A percentile compares a stretch with the other conserved stretches of the same genome.
Evolutionary conservation across 768 basidiomycete species (phyloP).

Genomic region (Filobasidium floriforme): DNA sequence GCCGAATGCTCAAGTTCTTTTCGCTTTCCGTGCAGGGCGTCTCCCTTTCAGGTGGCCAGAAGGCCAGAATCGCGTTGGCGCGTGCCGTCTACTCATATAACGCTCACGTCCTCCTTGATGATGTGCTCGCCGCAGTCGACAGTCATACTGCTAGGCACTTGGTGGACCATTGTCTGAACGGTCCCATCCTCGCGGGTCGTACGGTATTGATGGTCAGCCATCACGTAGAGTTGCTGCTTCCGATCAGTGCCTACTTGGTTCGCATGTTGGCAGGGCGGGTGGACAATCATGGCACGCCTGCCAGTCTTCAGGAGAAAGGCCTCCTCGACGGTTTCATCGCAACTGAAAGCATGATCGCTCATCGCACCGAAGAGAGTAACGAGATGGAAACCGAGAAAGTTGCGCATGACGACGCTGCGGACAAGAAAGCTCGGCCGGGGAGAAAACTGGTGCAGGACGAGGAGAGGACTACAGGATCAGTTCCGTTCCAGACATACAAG

Average conservation of each 20-base stretch:
- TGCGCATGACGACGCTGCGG: slow-evolving; percentile 19
- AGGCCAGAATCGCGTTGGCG: slow-evolving; percentile 69
- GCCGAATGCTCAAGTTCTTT: neutral
- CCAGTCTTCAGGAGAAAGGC: slow-evolving; percentile 58
- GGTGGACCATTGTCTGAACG: slow-evolving; percentile 51
- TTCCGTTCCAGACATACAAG: slow-evolving; percentile 64
- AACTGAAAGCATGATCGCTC: slow-evolving; percentile 47
- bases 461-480: slow-evolving; percentile 68
- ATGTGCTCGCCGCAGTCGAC: slow-evolving; percentile 67
- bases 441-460: slow-evolving; percentile 64
- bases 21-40: slow-evolving; percentile 8
- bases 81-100: slow-evolving; percentile 70
- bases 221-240: slow-evolving; percentile 72
- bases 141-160: slow-evolving; percentile 51
- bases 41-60: slow-evolving; percentile 67
- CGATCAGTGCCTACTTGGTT: slow-evolving; percentile 63
- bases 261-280: slow-evolving; percentile 75
- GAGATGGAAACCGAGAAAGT: slow-evolving; percentile 21
- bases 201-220: slow-evolving; percentile 59
- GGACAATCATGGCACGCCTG: slow-evolving; percentile 63
- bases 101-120: slow-evolving; percentile 64
- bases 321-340: slow-evolving; percentile 56
- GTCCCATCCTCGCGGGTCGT: slow-evolving; percentile 47
- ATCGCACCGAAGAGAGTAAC: slow-evolving; percentile 32
- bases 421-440: slow-evolving; percentile 29